Evolutionary conservation across 176 grass and related monocot species (phyloP), one percentile per base, ranked within the genome.

Genomic region (Rhipidocladum racemiflorum): DNA sequence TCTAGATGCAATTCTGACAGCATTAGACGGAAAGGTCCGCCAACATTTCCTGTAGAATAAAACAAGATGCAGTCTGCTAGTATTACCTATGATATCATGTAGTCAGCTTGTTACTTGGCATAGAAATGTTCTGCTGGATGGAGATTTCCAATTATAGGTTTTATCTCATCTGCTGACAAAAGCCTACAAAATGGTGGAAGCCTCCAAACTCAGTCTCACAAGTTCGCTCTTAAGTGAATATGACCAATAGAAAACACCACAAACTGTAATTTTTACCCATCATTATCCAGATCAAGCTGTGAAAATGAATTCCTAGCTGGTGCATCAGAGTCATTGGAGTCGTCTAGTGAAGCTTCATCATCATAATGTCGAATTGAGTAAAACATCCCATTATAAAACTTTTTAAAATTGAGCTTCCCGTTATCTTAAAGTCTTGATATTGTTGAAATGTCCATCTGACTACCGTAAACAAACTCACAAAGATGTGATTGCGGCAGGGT

Each of bases 51-150:
- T 44, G 17, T 30, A 61, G 72, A 60, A 30, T 2, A 81, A 84
- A 81, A 55, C 29, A 24, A 56, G 63, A 87, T 43, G 23, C 4
- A 71, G 55, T 55, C 51, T 35, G 35, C 51, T 39, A 17, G 21
- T 54, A 24, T 90, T 91, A 99, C 97, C 91, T 95, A 89, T 42
- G 85, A 85, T 90, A 96, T 75, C 39, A 87, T 80, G 72, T 95
- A 99, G 87, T 96, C 91, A 60, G 95, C 87, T 91, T 98, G 95
- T 72, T 98, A 92, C 72, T 93, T 98, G 53, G 95, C 92, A 82
- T 94, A 94, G 84, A 88, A 93, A 42, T 74, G 79, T 81, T 93
- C 95, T 79, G 88, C 87, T 44, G 92, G 95, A 84, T 95, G 90
- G 53, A 98, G 85, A 83, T 91, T 89, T 30, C 74, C 81, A 67